Conservation (phyloP, 768 basidiomycete species). For the Russula earlei region DNA sequence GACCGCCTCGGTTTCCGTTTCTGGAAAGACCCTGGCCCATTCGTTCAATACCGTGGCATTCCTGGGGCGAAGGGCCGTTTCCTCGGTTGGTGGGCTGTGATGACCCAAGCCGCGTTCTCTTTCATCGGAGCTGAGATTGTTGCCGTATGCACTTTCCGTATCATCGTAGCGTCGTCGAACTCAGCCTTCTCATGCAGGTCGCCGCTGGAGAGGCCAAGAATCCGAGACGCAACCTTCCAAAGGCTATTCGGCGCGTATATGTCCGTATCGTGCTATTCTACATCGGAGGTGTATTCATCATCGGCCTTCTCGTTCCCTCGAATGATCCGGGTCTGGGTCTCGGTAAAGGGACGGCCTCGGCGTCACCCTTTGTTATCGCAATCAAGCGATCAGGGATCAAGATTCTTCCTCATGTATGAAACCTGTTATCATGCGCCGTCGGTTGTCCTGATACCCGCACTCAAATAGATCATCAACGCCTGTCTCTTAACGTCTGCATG, state of each 20-base stretch:
- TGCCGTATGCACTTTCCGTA: conserved; percentile 5
- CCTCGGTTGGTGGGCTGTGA: conserved; percentile 40
- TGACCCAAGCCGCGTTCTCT: conserved; percentile 51
- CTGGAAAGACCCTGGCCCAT: conserved; percentile 49
- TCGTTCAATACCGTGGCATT: conserved; percentile 31
- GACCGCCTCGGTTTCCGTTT: conserved; percentile 44
- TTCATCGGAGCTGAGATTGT: conserved; percentile 38
- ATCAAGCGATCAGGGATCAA: conserved; percentile 62
- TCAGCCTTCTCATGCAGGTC: conserved; percentile 54
- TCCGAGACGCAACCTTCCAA: conserved; percentile 59
- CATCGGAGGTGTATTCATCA: conserved; percentile 51
- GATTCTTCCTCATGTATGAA: conserved; percentile 36
- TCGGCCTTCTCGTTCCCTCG: conserved; percentile 76
- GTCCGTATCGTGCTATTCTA: conserved; percentile 63
- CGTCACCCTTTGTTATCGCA: conserved; percentile 65
- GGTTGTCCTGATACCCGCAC: no score
- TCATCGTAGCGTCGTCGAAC: conserved; percentile 32
- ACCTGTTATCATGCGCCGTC: no score
- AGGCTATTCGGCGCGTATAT: conserved; percentile 43
- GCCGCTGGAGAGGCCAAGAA: conserved; percentile 86
- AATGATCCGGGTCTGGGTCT: conserved; percentile 32
- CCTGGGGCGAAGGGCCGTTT: no score
- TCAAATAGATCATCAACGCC: no score
- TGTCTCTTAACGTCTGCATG: no score
- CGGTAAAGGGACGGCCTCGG: conserved; percentile 50